A percentile compares a stretch with the other conserved stretches of the same genome.
phyloP scores from a whole-genome alignment of 345 rosid genomes.

The Conringia planisiliqua region DNA sequence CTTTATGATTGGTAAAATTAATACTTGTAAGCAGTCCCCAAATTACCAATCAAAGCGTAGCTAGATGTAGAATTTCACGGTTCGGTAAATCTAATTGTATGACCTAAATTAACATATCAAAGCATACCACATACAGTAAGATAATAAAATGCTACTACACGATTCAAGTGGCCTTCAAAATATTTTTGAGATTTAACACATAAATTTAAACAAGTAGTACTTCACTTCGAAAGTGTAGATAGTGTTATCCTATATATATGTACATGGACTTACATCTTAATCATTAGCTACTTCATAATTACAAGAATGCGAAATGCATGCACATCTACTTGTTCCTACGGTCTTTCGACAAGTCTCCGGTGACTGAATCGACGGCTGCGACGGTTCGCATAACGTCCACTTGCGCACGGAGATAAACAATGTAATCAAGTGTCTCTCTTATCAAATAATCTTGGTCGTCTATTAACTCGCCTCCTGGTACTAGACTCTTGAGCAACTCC shows the following conservation, averaged over 20 bases:
- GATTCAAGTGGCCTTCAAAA: not conserved
- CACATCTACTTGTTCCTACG: not conserved
- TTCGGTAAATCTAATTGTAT: not conserved
- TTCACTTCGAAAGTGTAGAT: not conserved
- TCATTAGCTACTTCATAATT: conserved; percentile 16
- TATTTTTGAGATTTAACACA: not conserved
- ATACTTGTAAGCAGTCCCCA: no score
- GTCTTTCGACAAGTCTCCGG: not conserved
- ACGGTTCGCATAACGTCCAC: conserved; percentile 71
- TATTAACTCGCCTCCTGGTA: conserved; percentile 69
- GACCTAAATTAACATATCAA: not conserved
- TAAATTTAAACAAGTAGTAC: not conserved
- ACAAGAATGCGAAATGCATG: conserved; percentile 21
- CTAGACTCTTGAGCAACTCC: conserved; percentile 52
- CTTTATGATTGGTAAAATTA: no score
- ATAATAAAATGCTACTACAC: not conserved
- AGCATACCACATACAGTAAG: not conserved
- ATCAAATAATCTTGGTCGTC: conserved; percentile 57
- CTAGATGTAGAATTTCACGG: not conserved
- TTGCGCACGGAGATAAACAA: conserved; percentile 65
- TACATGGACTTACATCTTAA: conserved; percentile 2
- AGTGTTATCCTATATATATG: conserved; percentile 18
- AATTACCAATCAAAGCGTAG: no score
- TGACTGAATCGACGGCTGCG: conserved; percentile 29
- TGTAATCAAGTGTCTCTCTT: conserved; percentile 84